Evolutionary conservation across 768 basidiomycete genomes (phyloP), one percentile per base, ranked within the genome.

Genomic region (Leccinum subgranulosum): DNA sequence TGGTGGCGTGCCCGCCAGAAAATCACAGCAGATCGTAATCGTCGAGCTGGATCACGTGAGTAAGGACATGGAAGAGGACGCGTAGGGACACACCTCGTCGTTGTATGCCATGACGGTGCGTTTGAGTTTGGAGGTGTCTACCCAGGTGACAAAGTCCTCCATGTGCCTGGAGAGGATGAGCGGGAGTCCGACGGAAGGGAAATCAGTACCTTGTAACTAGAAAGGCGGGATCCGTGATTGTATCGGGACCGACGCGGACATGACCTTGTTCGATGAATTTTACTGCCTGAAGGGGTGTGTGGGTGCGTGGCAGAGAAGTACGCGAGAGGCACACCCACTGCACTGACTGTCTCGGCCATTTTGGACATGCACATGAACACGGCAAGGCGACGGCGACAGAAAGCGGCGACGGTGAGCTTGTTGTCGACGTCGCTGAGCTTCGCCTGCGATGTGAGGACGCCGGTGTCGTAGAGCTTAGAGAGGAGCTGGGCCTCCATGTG

Each of bases 121-220:
- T 84, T 96, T 98, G 69, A 98, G 83, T 72, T 96, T 96, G 63
- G 92, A 95, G 25, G 93, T 93, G 69, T 98, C 95, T 21, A 98
- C 95, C 97, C 97, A 99, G 34, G 97, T 99, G 47, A 98, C 93
- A 74, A 95, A 99, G 80, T 99, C 97, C 69, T 98, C 94, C 94
- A 97, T 95, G 63, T 94, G 90, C 66, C 96, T 92, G 57, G 23
- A 27, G 33, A 49, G 41, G 36, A 23, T 61, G 49, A 58, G 58
- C 60, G 53, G 25, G 25, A 21, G 31, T 4, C 10, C 51, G 46
- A 14, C 31, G 39, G 58, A 47, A 34, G 43, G 39, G 29, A 46
- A 15, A 27, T 25, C 49, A 79, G 29, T 64, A 86, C 91, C 92
- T 80, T 41, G 93, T 96, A 58, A 99, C 94, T 52, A 99, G 81